Evolutionary conservation across 2,329 filamentous ascomycete species (phyloP), one percentile per base, ranked within the genome.

Genomic region (Xylaria polymorpha): DNA sequence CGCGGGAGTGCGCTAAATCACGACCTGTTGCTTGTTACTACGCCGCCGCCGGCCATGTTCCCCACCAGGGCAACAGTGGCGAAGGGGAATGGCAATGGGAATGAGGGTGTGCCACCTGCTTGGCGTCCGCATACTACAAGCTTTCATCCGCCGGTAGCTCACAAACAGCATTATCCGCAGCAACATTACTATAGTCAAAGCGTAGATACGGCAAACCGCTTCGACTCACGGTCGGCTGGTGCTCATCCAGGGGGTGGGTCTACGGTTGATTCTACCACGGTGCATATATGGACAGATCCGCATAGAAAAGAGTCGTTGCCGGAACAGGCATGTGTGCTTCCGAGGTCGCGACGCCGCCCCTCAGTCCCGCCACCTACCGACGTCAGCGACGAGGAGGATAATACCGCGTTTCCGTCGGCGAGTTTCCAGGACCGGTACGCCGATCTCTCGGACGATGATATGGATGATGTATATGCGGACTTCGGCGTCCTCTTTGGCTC

Each of bases 401-500:
- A 77, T 64, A 80, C 83, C 32, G 83, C 85, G 5, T 87, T 86
- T 59, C 84, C 85, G 1, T 81, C 82, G 20, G 78, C 80, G 10
- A 82, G 83, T 50, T 82, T 84, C 39, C 82, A 82, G n/a, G 81
- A 81, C 44, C 80, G 80, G 39, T 85, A 86, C 48, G 75, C 72
- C 9, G 79, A 81, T 4, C 69, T 76, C 37, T 77, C 77, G 14
- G 81, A 82, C 43, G 83, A 84, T 44, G 85, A 85, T 43, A 74
- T 81, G 39, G 85, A 85, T 25, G 82, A 85, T 43, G 84, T 88
- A 46, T 88, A 88, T 68, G 85, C 85, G 14, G 85, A 88, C 68
- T 88, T 88, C 68, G 81, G 84, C 5, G 81, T 85, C 32, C 79
- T 87, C 3, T 87, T 88, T 70, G 82, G 82, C 3, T 79, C 75